Evolutionary conservation across 192 early-diverging fungal genomes (phyloP), one percentile per base, ranked within the genome.

Genomic region (Gorgonomyces haynaldii): DNA sequence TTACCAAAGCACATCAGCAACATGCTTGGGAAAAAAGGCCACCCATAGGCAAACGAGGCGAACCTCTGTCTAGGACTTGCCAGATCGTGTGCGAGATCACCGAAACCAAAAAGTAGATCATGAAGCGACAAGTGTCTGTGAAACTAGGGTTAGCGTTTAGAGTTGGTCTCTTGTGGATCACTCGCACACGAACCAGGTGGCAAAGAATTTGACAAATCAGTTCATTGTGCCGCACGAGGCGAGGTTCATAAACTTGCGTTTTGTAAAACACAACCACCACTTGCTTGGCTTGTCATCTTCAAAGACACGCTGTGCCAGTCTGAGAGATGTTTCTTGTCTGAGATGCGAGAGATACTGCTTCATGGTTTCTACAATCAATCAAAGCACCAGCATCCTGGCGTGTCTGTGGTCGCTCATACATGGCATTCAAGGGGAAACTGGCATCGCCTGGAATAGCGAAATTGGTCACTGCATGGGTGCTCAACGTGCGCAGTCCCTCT

Each of bases 161-260:
- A n/a, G n/a, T n/a, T n/a, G n/a, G n/a, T n/a, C n/a, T n/a, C n/a
- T n/a, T n/a, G n/a, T n/a, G n/a, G n/a, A n/a, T n/a, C n/a, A n/a
- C n/a, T n/a, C n/a, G n/a, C n/a, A n/a, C n/a, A n/a, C n/a, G n/a
- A n/a, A n/a, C n/a, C n/a, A n/a, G n/a, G n/a, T n/a, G n/a, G n/a
- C n/a, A n/a, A n/a, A n/a, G n/a, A n/a, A n/a, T n/a, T n/a, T n/a
- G n/a, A n/a, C n/a, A n/a, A n/a, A n/a, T n/a, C n/a, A n/a, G n/a
- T n/a, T n/a, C n/a, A n/a, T n/a, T n/a, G n/a, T n/a, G n/a, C n/a
- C n/a, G n/a, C n/a, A n/a, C n/a, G n/a, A n/a, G n/a, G n/a, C n/a
- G n/a, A n/a, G n/a, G n/a, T n/a, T n/a, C 93, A 99, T 99, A 58
- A 99, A 99, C 71, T 95, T 91, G 55, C 91, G 78, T 79, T 96